Evolutionary conservation across 352 stramenopile genomes (phyloP), one percentile per base, ranked within the genome.

Genomic region (Phytopythium oedochilum): DNA sequence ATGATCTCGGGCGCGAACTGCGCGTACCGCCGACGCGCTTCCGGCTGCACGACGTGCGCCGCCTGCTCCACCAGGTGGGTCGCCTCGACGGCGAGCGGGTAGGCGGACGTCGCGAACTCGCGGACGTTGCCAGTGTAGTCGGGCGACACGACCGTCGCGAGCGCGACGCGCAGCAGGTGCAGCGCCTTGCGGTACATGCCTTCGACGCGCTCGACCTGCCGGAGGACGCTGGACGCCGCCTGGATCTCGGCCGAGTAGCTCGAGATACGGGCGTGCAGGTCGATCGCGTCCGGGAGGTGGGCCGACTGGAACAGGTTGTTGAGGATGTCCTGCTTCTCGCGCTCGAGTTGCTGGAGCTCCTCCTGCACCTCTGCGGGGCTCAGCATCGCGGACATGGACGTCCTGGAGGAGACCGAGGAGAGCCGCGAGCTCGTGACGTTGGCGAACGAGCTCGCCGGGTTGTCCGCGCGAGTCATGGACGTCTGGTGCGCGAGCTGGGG

Each of bases 161-260:
- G 67, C 17, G 84, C 82, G 9, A 77, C 61, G 25, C 82, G 81
- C n/a, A 94, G 67, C 32, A 90, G 45, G 26, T 89, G 66, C 49
- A 92, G 64, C 8, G 82, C 82, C 61, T 91, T 81, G 49, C 84
- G 82, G 56, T 92, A 94, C 65, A 86, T 65, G 14, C 65, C 70
- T 46, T 86, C 77, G 22, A 78, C 71, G 10, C 75, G 68, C n/a
- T 91, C 78, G 7, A 89, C 75, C 61, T 94, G 84, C 53, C 88
- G 89, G 53, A 81, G 70, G 3, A 88, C 78, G 49, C 72, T 88
- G 43, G 87, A 68, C 31, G 81, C 79, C 0, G 84, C 84, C 56
- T 89, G 86, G 59, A 90, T 87, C 60, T 94, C 84, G 5, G 80
- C 89, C 5, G 77, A 77, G 52, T 80, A 88, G 38, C 87, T 73